Evolutionary conservation across 139 green algal species (phyloP).

Genomic region (Axilococcus clingmanii): DNA sequence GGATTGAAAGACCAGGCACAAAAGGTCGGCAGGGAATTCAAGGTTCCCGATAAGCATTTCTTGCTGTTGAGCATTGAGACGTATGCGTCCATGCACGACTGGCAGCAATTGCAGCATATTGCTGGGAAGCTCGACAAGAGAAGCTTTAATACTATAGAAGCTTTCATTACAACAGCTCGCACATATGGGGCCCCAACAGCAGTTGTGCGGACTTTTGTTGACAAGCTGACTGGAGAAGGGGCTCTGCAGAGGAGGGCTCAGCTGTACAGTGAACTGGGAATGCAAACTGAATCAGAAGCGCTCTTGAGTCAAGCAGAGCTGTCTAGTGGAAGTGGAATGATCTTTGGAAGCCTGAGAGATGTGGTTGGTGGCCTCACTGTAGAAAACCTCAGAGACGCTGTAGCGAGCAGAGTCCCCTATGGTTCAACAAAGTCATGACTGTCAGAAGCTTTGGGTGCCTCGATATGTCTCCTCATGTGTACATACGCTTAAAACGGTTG

Average conservation of each 20-base stretch:
- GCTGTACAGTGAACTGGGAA: conserved; percentile 17
- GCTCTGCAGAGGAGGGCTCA: conserved; percentile 11
- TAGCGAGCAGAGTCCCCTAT: too few relatives aligned
- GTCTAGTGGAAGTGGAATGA: neutral
- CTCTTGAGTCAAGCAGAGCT: conserved; percentile 18
- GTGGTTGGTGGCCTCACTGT: conserved; percentile 6
- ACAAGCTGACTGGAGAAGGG: neutral
- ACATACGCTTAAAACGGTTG: too few relatives aligned
- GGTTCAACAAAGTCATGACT: too few relatives aligned
- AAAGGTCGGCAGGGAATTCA: conserved; percentile 19
- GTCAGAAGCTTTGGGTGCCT: too few relatives aligned
- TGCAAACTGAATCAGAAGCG: conserved; percentile 11
- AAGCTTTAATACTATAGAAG: conserved; percentile 9
- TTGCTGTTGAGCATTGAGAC: conserved; percentile 6
- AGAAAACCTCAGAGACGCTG: too few relatives aligned
- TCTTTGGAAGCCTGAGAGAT: conserved; percentile 20
- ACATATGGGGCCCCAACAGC: conserved; percentile 11
- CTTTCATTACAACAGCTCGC: conserved; percentile 16
- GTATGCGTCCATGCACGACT: conserved; percentile 14
- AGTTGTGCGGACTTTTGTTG: conserved; percentile 17
- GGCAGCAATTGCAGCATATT: conserved; percentile 15
- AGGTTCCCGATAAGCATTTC: conserved; percentile 19
- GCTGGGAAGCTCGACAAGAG: conserved; percentile 11
- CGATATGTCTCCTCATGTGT: too few relatives aligned
- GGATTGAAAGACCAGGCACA: conserved; percentile 15